phyloP scores from a whole-genome alignment of 2,329 filamentous ascomycete genomes.

The Cordyceps cicadae region DNA sequence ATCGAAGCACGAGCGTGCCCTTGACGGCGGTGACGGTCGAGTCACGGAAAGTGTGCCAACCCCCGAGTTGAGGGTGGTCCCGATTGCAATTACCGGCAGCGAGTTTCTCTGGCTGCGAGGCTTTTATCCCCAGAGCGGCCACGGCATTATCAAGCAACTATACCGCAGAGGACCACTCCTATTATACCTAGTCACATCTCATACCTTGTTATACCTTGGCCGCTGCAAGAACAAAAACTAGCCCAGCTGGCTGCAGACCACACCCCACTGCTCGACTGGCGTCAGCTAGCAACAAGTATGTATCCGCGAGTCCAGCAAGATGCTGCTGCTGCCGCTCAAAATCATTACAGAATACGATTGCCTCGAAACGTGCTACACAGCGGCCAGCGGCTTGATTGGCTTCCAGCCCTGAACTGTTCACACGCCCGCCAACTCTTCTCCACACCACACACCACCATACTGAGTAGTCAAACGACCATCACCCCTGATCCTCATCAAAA shows the following conservation, averaged over 20 bases:
- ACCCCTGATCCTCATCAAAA: constrained; percentile 10
- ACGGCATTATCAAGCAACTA: too few species aligned
- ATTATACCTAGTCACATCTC: background rate
- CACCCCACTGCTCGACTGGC: background rate
- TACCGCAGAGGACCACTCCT: background rate
- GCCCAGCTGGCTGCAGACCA: background rate
- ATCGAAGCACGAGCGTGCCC: background rate
- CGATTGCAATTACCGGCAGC: background rate
- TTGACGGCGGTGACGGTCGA: background rate
- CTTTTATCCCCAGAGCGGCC: background rate
- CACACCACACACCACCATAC: constrained; percentile 10
- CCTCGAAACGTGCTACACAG: constrained; percentile 1
- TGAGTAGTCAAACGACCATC: constrained; percentile 5
- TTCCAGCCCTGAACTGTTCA: background rate
- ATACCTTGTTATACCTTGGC: background rate
- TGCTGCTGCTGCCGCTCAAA: background rate
- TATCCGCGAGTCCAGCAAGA: background rate
- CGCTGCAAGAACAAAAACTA: background rate
- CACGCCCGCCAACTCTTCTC: constrained; percentile 4
- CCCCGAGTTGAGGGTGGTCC: background rate
- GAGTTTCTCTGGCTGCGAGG: background rate
- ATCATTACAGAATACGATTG: background rate
- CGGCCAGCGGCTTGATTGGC: background rate
- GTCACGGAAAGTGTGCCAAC: background rate
- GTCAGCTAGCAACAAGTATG: background rate